phyloP scores from a whole-genome alignment of 305 asterid genomes.

The Salvia sclarea region DNA sequence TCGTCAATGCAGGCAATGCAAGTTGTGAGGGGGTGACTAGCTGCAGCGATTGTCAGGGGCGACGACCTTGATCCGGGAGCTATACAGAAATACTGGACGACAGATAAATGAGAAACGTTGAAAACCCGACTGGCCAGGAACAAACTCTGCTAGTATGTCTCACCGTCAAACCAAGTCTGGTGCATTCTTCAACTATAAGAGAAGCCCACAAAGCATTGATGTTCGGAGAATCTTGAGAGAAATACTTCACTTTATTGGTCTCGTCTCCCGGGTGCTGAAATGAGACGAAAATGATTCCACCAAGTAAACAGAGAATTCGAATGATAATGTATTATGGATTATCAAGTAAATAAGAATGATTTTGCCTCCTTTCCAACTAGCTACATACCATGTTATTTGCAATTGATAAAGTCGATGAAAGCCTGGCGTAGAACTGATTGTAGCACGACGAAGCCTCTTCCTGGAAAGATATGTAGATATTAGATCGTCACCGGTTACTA shows the following conservation, averaged over 20 bases:
- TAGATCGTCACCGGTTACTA: slow-evolving; percentile 25
- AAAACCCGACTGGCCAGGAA: neutral
- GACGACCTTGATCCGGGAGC: slow-evolving; percentile 99
- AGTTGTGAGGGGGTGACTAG: slow-evolving; percentile 83
- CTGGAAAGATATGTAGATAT: slow-evolving; percentile 43
- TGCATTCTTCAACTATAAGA: slow-evolving; percentile 92
- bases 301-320: slow-evolving; percentile 7
- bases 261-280: slow-evolving; percentile 55
- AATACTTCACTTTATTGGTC: slow-evolving; percentile 35
- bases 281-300: slow-evolving; percentile 28
- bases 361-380: slow-evolving; percentile 13
- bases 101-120: slow-evolving; percentile 43
- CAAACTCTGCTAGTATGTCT: slow-evolving; percentile 40
- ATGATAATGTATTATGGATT: neutral
- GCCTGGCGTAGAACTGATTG: slow-evolving; percentile 74
- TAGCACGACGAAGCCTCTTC: slow-evolving; percentile 50
- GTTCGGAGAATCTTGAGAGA: slow-evolving; percentile 59
- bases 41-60: slow-evolving; percentile 92
- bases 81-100: slow-evolving; percentile 82
- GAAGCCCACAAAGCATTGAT: slow-evolving; percentile 93
- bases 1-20: slow-evolving; percentile 92
- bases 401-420: slow-evolving; percentile 69
- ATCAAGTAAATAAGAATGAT: slow-evolving; percentile 18
- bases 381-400: slow-evolving; percentile 76
- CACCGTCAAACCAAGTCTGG: slow-evolving; percentile 92